These are phyloP conservation scores for Strobilomyces confusus DNA, from an alignment of 768 basidiomycete genomes.

Conservation along the genomic window DNA sequence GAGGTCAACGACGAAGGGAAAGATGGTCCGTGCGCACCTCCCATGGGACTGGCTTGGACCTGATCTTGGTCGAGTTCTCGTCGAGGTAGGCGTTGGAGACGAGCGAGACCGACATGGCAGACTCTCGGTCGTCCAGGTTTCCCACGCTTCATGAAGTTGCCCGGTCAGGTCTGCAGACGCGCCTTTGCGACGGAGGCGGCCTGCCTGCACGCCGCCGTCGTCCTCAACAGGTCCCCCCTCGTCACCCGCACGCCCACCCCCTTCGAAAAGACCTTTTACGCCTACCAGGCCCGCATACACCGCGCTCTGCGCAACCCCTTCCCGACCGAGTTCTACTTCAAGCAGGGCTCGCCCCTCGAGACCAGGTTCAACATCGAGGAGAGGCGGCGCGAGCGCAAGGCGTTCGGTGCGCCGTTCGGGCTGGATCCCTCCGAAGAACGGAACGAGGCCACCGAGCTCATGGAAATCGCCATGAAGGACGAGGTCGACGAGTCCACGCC, in stretches of 20 bases:
- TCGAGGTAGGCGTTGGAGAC: constrained; percentile 84
- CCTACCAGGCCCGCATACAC: constrained; percentile 78
- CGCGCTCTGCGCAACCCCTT: constrained; percentile 86
- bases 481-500: constrained; percentile 62
- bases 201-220: constrained; percentile 55
- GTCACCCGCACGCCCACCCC: constrained; percentile 65
- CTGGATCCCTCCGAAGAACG: constrained; percentile 38
- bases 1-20: constrained; percentile 6
- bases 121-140: constrained; percentile 22
- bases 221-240: constrained; percentile 75
- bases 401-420: constrained; percentile 67
- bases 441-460: constrained; percentile 49
- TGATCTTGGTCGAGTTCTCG: constrained; percentile 82
- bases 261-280: constrained; percentile 79
- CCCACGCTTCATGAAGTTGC: constrained; percentile 22
- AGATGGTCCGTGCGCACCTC: constrained; percentile 53
- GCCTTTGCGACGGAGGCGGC: constrained; percentile 44
- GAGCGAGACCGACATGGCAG: constrained; percentile 67
- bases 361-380: constrained; percentile 77
- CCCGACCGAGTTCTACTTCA: constrained; percentile 90
- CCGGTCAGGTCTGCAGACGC: constrained; percentile 25
- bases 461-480: constrained; percentile 54
- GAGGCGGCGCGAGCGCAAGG: constrained; percentile 60
- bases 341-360: constrained; percentile 82
- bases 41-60: constrained; percentile 92